These are phyloP conservation scores for Eremothecium gossypii DNA, from an alignment of 1,139 yeast genomes.

Conservation along the genomic window DNA sequence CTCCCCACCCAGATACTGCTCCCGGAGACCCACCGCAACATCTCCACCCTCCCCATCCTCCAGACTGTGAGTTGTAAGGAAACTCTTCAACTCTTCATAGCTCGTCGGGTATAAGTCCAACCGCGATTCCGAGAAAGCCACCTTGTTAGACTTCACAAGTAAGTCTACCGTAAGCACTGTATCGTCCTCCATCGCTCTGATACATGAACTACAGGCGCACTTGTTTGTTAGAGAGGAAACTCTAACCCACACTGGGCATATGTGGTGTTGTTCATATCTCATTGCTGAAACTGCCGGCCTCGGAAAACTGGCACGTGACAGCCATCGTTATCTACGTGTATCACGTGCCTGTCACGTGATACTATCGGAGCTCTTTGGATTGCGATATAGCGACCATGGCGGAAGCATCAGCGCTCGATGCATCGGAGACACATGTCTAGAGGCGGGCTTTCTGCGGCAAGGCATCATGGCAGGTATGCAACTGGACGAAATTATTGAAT, in stretches of 20 bases:
- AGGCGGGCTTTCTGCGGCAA: neutral
- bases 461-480: conserved; percentile 13
- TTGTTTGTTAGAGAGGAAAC: too few relatives aligned
- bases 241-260: too few relatives aligned
- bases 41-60: neutral
- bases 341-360: neutral
- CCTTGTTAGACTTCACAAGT: neutral
- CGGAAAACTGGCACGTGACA: conserved; percentile 12
- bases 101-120: conserved; percentile 24
- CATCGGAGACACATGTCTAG: too few relatives aligned
- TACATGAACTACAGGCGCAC: too few relatives aligned
- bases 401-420: neutral
- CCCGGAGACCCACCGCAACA: conserved; percentile 16
- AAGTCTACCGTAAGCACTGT: neutral
- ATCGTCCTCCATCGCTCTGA: too few relatives aligned
- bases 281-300: too few relatives aligned
- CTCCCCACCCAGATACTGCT: conserved; percentile 15
- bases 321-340: conserved; percentile 14
- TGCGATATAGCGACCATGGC: neutral
- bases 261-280: too few relatives aligned
- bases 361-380: neutral
- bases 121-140: conserved; percentile 17
- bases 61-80: conserved; percentile 9
- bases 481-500: conserved; percentile 40
- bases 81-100: conserved; percentile 22